Evolutionary conservation across 352 stramenopile genomes (phyloP).

Genomic region (Phytophthora fragariaefolia): DNA sequence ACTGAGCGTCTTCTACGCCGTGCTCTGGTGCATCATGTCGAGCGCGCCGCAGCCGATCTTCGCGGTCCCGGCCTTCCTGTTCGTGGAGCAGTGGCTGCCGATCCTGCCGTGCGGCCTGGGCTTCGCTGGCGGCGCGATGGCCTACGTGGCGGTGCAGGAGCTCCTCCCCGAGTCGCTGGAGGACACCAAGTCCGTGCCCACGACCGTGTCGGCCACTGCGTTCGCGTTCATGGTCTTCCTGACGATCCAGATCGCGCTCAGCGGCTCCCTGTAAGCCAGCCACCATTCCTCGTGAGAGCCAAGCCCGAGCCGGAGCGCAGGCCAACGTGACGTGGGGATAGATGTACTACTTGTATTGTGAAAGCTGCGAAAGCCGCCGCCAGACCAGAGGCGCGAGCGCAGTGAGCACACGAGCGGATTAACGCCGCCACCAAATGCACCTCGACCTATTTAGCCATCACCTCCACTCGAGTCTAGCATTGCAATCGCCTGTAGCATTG

Average conservation of each 20-base stretch:
- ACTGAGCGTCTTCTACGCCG: constrained; percentile 86
- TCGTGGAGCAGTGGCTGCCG: constrained; percentile 92
- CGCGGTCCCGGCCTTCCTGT: constrained; percentile 96
- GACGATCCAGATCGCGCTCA: constrained; percentile 83
- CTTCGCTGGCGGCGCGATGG: constrained; percentile 98
- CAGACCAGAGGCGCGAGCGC: not conserved
- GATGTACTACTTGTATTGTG: constrained; percentile 18
- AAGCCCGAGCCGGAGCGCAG: not conserved
- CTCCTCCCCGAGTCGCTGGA: constrained; percentile 83
- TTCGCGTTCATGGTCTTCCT: constrained; percentile 86
- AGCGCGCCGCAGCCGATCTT: constrained; percentile 96
- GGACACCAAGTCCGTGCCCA: constrained; percentile 81
- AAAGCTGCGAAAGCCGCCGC: not conserved
- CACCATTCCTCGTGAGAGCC: not conserved
- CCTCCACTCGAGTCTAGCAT: not conserved
- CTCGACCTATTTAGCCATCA: constrained; percentile 30
- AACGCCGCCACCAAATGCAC: constrained; percentile 19
- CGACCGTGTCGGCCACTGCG: constrained; percentile 70
- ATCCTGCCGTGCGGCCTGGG: constrained; percentile 96
- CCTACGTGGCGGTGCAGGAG: constrained; percentile 93
- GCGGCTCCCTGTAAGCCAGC: constrained; percentile 46
- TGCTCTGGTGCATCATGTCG: constrained; percentile 92
- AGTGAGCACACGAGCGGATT: not conserved
- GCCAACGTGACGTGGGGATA: constrained; percentile 13
- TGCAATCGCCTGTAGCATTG: too few relatives aligned